Evolutionary conservation across 1,139 yeast species (phyloP).

Genomic region (Sugiyamaella xylanicola): DNA sequence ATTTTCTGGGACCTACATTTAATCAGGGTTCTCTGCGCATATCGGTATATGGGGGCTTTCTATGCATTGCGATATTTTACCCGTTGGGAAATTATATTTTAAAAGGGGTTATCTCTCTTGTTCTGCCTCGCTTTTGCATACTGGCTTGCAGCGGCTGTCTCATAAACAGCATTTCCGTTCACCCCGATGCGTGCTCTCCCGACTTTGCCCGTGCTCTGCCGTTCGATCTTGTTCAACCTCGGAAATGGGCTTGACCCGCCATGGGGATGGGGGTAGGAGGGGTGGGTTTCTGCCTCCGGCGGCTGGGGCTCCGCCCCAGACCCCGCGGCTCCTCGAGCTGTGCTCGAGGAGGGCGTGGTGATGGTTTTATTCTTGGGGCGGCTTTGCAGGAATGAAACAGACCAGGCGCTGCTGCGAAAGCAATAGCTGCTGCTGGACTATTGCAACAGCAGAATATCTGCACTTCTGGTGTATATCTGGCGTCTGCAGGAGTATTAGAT

Average conservation of each 20-base stretch:
- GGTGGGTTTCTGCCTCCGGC: background rate
- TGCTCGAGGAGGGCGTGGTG: background rate
- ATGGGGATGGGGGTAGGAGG: too few species aligned
- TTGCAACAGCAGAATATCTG: too few species aligned
- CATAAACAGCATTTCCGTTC: background rate
- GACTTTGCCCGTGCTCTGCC: conserved; percentile 10
- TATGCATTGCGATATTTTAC: background rate
- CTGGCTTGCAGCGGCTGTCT: background rate
- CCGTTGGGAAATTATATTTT: background rate
- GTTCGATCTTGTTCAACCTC: too few species aligned
- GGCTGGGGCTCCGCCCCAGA: background rate
- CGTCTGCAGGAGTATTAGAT: background rate
- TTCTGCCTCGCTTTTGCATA: background rate
- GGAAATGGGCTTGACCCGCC: too few species aligned
- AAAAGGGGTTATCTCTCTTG: background rate
- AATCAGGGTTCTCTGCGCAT: background rate
- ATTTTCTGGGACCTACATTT: background rate
- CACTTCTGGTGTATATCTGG: too few species aligned
- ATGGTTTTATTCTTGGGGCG: too few species aligned
- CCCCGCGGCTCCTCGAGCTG: background rate
- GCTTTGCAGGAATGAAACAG: too few species aligned
- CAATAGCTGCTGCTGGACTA: too few species aligned
- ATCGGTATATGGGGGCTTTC: background rate
- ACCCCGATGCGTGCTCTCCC: background rate
- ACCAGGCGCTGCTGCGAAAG: too few species aligned